Evolutionary conservation across 495 filamentous ascomycete genomes (phyloP), one percentile per base, ranked within the genome.

Genomic region (Penicillium soppii): DNA sequence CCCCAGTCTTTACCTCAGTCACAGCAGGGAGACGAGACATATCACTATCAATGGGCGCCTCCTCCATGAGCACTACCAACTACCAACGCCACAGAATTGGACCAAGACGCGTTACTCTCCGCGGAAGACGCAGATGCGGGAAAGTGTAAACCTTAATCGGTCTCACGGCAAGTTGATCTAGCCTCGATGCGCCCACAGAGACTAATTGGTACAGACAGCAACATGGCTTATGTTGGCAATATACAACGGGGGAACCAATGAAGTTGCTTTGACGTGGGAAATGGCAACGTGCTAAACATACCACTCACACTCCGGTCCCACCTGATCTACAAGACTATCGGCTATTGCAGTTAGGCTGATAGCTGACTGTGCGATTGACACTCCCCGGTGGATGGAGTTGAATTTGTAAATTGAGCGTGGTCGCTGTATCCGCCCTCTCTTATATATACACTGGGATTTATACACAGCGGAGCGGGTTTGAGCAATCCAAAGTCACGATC

Each of bases 11-110:
- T 32, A 4, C 29, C 27, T 7, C 55, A 39, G 23, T 7, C 47
- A 10, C 38, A 45, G 20, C 53, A 55, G 9, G 45, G 44, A 33
- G 53, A 56, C 21, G 43, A 35, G 33, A n/a, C 44, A 19, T 60
- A 50, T 26, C 41, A 50, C 12, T 60, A 50, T 40, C 45, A 53
- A 38, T 60, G 53, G 57, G 33, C 21, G 3, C 45, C 48, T 17
- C 53, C 32, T 8, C 53, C 53, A n/a, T 60, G 49, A 57, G 19
- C 16, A 25, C n/a, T n/a, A n/a, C n/a, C n/a, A n/a, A n/a, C n/a
- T n/a, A n/a, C n/a, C n/a, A n/a, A n/a, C n/a, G 6, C 5, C 25
- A 27, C 9, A 9, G 9, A 27, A 22, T 12, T 7, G n/a, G n/a
- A 37, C 3, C 30, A 47, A 25, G 15, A 8, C 9, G 7, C 10